A percentile compares a stretch with the other conserved stretches of the same genome.
These are phyloP conservation scores for Alloteropsis angusta DNA, from an alignment of 202 grass and related monocot species.

Conservation along the genomic window DNA sequence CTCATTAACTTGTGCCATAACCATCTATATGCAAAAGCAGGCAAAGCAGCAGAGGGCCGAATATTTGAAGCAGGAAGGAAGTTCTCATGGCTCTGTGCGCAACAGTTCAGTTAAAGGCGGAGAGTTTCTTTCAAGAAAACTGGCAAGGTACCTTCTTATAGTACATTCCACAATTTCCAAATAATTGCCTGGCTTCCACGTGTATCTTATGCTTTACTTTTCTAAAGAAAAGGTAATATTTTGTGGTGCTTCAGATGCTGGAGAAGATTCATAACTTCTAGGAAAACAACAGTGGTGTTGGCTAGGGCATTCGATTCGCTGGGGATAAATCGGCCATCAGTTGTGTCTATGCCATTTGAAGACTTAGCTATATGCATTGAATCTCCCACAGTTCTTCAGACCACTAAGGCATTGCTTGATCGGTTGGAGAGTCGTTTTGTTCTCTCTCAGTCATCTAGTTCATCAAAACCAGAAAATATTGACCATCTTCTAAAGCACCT, in stretches of 20 bases:
- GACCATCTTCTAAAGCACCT: conserved; percentile 77
- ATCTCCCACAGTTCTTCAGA: conserved; percentile 59
- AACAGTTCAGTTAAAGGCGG: conserved; percentile 39
- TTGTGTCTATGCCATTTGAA: conserved; percentile 73
- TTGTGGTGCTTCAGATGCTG: conserved; percentile 51
- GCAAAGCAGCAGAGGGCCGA: conserved; percentile 70
- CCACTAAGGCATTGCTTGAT: conserved; percentile 60
- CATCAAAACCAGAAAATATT: conserved; percentile 51
- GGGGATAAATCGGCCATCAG: conserved; percentile 47
- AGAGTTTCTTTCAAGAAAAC: conserved; percentile 80
- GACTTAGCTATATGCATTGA: conserved; percentile 65
- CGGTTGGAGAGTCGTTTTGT: conserved; percentile 68
- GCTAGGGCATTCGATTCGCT: conserved; percentile 56
- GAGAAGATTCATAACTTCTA: conserved; percentile 71
- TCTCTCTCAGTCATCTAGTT: conserved; percentile 40
- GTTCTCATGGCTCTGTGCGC: conserved; percentile 25
- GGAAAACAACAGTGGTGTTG: conserved; percentile 57
- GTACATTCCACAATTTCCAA: not conserved
- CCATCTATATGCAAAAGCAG: conserved; percentile 31
- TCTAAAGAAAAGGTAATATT: not conserved
- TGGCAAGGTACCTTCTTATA: conserved; percentile 47
- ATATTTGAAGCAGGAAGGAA: conserved; percentile 63
- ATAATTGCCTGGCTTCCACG: conserved; percentile 11
- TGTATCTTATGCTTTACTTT: not conserved
- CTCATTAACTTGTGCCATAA: not conserved